phyloP scores from a whole-genome alignment of 192 early-diverging fungal genomes.

The Coemansia sp. region DNA sequence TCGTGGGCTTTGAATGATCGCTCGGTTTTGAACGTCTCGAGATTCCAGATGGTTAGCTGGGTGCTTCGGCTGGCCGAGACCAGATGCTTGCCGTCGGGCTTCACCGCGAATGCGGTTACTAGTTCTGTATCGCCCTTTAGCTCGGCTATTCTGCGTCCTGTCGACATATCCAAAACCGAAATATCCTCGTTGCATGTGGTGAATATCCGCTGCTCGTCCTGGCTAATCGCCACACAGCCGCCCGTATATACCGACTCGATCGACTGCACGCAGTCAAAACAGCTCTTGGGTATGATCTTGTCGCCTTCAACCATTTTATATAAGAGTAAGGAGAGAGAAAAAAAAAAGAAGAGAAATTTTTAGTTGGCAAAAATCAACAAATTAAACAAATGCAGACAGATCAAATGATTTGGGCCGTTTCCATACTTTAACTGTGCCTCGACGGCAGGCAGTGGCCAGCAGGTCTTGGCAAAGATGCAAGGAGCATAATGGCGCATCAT shows the following conservation, averaged over 20 bases:
- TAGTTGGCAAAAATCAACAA: too few relatives aligned
- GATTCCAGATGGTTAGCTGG: constrained; percentile 75
- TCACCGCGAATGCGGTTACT: constrained; percentile 83
- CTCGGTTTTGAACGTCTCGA: constrained; percentile 65
- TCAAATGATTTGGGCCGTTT: constrained; percentile 55
- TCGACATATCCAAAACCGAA: constrained; percentile 66
- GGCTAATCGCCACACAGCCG: constrained; percentile 70
- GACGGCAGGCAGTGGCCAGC: constrained; percentile 70
- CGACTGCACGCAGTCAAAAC: constrained; percentile 71
- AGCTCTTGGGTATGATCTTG: constrained; percentile 38
- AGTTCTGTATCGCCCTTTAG: constrained; percentile 81
- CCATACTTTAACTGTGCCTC: constrained; percentile 76
- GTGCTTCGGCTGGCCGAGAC: constrained; percentile 81
- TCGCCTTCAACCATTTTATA: constrained; percentile 16
- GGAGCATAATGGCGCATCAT: constrained; percentile 59
- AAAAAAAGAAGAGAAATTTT: too few relatives aligned
- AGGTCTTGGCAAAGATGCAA: constrained; percentile 68
- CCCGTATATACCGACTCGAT: constrained; percentile 92
- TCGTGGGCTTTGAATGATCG: constrained; percentile 73
- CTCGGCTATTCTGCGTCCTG: constrained; percentile 60
- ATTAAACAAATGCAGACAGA: not conserved
- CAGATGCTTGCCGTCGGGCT: constrained; percentile 72
- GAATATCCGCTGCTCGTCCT: constrained; percentile 67
- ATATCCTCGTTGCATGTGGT: constrained; percentile 84
- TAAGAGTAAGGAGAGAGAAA: too few relatives aligned